A percentile compares a stretch with the other conserved stretches of the same genome.
Evolutionary conservation across 345 rosid genomes (phyloP).

Genomic region (Linum tenue): DNA sequence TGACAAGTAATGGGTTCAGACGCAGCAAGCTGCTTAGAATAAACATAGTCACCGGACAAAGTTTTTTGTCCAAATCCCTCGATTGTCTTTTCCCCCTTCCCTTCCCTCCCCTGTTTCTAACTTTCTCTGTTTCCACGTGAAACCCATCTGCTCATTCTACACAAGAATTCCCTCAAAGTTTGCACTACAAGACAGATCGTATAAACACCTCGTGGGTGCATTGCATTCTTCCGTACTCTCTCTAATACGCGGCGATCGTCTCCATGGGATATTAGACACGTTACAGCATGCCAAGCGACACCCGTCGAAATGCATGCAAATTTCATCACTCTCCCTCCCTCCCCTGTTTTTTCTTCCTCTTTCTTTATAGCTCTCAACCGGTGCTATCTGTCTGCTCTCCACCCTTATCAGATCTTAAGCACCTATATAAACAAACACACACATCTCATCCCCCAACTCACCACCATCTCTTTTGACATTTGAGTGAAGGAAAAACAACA

Average conservation of each 20-base stretch:
- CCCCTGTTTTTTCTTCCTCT: constrained; percentile 2
- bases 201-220: too few relatives aligned
- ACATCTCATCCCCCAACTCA: not conserved
- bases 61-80: not conserved
- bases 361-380: not conserved
- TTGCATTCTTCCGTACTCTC: too few relatives aligned
- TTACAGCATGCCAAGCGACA: constrained; percentile 10
- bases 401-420: not conserved
- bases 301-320: constrained; percentile 32
- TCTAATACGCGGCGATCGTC: not conserved
- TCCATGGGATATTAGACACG: constrained; percentile 13
- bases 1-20: too few relatives aligned
- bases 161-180: not conserved
- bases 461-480: not conserved
- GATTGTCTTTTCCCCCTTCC: too few relatives aligned
- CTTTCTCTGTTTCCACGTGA: not conserved
- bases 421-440: not conserved
- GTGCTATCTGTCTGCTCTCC: too few relatives aligned
- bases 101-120: not conserved
- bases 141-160: not conserved
- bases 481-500: not conserved
- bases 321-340: not conserved
- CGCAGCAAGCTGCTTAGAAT: too few relatives aligned
- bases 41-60: not conserved
- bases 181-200: too few relatives aligned